Conservation (phyloP, 1,284 basidiomycete genomes). For the Clitocybe nebularis region DNA sequence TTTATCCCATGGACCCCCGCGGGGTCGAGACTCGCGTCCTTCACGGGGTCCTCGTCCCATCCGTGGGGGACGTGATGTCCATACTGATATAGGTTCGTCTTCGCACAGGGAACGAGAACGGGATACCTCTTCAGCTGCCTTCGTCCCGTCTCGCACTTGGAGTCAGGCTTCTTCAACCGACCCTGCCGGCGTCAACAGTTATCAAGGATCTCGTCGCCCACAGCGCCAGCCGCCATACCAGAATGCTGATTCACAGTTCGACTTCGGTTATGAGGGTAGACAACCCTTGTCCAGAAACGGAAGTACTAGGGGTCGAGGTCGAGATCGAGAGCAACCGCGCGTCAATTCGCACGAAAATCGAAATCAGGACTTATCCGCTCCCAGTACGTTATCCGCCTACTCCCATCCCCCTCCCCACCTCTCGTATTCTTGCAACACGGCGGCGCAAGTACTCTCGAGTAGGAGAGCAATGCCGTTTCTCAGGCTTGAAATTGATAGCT, state of each 20-base stretch:
- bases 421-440: constrained; percentile 23
- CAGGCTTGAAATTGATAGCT: constrained; percentile 44
- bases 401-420: constrained; percentile 35
- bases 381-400: constrained; percentile 78
- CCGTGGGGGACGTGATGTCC: constrained; percentile 20
- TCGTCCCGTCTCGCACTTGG: constrained; percentile 13
- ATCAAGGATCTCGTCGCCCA: constrained; percentile 18
- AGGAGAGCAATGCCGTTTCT: constrained; percentile 29
- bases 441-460: constrained; percentile 21
- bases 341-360: constrained; percentile 30
- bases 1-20: constrained; percentile 12
- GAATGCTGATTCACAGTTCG: constrained; percentile 15
- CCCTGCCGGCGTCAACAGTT: constrained; percentile 18
- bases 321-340: constrained; percentile 24
- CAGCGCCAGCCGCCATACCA: constrained; percentile 13
- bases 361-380: constrained; percentile 45
- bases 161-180: constrained; percentile 20
- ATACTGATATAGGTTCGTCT: constrained; percentile 28
- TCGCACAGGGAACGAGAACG: constrained; percentile 24
- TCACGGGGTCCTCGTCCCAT: constrained; percentile 21
- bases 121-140: constrained; percentile 15
- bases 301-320: constrained; percentile 22
- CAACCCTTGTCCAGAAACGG: constrained; percentile 19
- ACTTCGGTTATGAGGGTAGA: constrained; percentile 20
- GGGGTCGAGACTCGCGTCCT: constrained; percentile 19